Conservation (phyloP, 2,329 filamentous ascomycete genomes). For the Neoascochyta sp. region DNA sequence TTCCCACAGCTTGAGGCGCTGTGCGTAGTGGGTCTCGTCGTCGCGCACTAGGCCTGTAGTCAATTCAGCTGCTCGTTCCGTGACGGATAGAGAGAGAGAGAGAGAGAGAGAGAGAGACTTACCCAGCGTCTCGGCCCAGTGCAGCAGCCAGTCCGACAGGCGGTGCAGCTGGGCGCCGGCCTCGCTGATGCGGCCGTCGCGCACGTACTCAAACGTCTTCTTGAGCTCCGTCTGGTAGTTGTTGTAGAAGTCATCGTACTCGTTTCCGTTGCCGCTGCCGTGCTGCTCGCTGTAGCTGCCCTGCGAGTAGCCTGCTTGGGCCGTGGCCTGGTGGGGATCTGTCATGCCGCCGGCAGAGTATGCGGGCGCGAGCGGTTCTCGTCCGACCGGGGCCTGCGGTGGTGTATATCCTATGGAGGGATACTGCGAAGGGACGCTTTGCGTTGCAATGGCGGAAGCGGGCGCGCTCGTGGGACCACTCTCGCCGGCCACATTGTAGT, state of each 20-base stretch:
- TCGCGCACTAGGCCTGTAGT: constrained; percentile 75
- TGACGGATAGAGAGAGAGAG: constrained; percentile 19
- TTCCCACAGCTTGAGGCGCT: constrained; percentile 82
- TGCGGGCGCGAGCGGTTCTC: constrained; percentile 49
- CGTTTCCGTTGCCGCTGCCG: constrained; percentile 47
- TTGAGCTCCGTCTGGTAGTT: constrained; percentile 55
- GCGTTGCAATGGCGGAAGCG: constrained; percentile 55
- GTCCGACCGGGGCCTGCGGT: constrained; percentile 57
- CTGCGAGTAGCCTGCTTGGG: constrained; percentile 40
- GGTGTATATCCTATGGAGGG: constrained; percentile 56
- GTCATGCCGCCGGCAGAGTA: constrained; percentile 52
- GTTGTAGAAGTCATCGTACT: constrained; percentile 65
- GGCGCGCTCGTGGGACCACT: constrained; percentile 56
- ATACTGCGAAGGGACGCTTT: constrained; percentile 64
- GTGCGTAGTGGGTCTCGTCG: constrained; percentile 68
- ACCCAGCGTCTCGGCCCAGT: constrained; percentile 65
- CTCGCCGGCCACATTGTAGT: constrained; percentile 69
- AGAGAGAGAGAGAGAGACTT: constrained; percentile 37
- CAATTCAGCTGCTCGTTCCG: constrained; percentile 41
- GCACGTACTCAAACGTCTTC: constrained; percentile 69
- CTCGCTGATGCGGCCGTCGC: constrained; percentile 57
- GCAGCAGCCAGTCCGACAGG: constrained; percentile 64
- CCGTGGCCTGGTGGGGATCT: constrained; percentile 45
- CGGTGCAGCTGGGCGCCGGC: constrained; percentile 57
- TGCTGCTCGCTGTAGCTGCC: constrained; percentile 31